Evolutionary conservation across 2,329 filamentous ascomycete species (phyloP), one percentile per base, ranked within the genome.

Genomic region (Aspergillus sp.): DNA sequence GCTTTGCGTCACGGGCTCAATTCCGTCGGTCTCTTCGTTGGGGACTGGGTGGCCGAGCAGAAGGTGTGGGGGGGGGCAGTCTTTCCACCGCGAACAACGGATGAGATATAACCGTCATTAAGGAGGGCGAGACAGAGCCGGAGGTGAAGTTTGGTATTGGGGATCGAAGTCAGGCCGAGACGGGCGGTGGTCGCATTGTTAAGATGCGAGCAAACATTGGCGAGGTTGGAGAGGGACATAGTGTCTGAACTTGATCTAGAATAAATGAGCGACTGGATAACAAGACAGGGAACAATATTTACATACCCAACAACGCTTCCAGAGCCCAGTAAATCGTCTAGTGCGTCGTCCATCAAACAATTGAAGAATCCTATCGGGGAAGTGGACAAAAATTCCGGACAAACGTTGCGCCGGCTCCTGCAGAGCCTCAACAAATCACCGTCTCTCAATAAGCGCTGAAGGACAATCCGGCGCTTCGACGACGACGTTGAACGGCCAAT

Each of bases 131-230:
- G 78, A 44, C 81, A 77, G 10, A 95, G 74, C 40, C 73, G 74
- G 52, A 94, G 81, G 73, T 93, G 89, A 64, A 89, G 81, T 56
- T 90, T 90, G 43, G 81, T 83, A 72, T 85, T 83, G 41, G 84
- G 82, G 52, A 95, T 78, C 5, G 88, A 94, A 30, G 90, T 95
- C 43, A 94, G 75, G 56, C 85, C 86, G 0, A 96, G 81, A 1
- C 85, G 82, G n/a, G 86, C 88, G 60, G 82, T 82, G 47, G 85
- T 85, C 56, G 86, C 87, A 74, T 96, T 96, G 68, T 93, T 87
- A 48, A 96, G 77, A 73, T 95, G 89, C 56, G 88, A 89, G 77
- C 87, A 94, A 71, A 90, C 81, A 74, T 91, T 75, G 59, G 81
- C 78, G 54, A 94, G 78, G 69, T 84, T 81, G 63, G 79, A 74